Evolutionary conservation across 257 asterid species (phyloP).

Genomic region (Jacaranda copaia): DNA sequence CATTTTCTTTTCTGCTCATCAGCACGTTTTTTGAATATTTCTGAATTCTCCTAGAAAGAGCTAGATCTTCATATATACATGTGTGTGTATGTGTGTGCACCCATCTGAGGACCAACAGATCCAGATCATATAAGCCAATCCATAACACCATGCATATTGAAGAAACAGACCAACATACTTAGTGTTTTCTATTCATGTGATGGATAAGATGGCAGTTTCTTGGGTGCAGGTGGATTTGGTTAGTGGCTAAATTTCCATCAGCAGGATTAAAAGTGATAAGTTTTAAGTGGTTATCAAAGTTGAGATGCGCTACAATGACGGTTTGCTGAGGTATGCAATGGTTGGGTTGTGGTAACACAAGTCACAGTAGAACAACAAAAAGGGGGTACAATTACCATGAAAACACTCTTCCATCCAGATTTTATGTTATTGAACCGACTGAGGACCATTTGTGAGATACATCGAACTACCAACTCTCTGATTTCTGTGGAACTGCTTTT

Average conservation of each 20-base stretch:
- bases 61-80: too few species aligned
- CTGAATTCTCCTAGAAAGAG: too few species aligned
- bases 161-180: too few species aligned
- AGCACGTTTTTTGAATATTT: too few species aligned
- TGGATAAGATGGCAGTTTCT: neutral
- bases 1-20: too few species aligned
- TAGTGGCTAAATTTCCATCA: neutral
- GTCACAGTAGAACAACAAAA: neutral
- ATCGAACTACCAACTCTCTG: constrained; percentile 73
- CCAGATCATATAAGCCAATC: too few species aligned
- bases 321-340: neutral
- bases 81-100: too few species aligned
- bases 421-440: constrained; percentile 72
- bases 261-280: neutral
- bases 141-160: too few species aligned
- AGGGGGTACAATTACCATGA: constrained; percentile 52
- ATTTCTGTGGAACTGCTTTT: constrained; percentile 70
- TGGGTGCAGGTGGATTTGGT: neutral
- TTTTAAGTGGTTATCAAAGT: neutral
- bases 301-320: neutral
- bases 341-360: neutral
- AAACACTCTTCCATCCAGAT: constrained; percentile 83
- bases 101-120: too few species aligned
- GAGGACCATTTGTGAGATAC: constrained; percentile 76
- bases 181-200: too few species aligned